Conservation (phyloP, 768 basidiomycete species). For the Boletus reticulatus region DNA sequence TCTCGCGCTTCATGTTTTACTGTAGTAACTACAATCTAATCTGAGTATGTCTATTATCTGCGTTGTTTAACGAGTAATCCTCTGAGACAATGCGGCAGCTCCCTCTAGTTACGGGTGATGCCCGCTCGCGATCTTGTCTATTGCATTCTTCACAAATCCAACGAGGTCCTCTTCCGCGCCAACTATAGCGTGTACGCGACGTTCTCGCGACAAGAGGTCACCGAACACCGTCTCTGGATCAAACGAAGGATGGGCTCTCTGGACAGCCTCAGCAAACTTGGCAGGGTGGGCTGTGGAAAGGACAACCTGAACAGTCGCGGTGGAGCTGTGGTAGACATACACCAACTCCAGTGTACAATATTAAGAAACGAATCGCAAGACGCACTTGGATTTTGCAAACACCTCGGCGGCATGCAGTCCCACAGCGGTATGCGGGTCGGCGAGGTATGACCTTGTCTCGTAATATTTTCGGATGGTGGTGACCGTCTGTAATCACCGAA, state of each 20-base stretch:
- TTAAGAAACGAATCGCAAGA: not conserved
- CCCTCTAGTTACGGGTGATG: too few relatives aligned
- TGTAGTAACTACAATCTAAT: too few relatives aligned
- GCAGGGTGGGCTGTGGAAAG: conserved; percentile 97
- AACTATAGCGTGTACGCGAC: conserved; percentile 75
- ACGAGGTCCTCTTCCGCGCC: conserved; percentile 59
- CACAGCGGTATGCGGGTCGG: conserved; percentile 96
- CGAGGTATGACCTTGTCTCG: conserved; percentile 73
- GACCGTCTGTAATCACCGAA: conserved; percentile 58
- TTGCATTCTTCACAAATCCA: conserved; percentile 66
- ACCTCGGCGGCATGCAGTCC: conserved; percentile 74
- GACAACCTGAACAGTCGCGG: conserved; percentile 62
- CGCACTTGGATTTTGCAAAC: conserved; percentile 60
- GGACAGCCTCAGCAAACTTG: conserved; percentile 94
- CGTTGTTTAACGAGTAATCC: too few relatives aligned
- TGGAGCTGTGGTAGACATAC: conserved; percentile 35
- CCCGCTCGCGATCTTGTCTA: conserved; percentile 34
- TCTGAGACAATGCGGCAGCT: too few relatives aligned
- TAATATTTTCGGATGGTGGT: conserved; percentile 67
- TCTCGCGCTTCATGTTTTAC: too few relatives aligned
- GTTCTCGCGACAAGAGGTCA: conserved; percentile 72
- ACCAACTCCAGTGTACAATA: not conserved
- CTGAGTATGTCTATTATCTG: too few relatives aligned
- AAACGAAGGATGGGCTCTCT: conserved; percentile 50
- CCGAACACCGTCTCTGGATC: conserved; percentile 56